phyloP scores from a whole-genome alignment of 352 stramenopile genomes.

The Phytophthora meadii region DNA sequence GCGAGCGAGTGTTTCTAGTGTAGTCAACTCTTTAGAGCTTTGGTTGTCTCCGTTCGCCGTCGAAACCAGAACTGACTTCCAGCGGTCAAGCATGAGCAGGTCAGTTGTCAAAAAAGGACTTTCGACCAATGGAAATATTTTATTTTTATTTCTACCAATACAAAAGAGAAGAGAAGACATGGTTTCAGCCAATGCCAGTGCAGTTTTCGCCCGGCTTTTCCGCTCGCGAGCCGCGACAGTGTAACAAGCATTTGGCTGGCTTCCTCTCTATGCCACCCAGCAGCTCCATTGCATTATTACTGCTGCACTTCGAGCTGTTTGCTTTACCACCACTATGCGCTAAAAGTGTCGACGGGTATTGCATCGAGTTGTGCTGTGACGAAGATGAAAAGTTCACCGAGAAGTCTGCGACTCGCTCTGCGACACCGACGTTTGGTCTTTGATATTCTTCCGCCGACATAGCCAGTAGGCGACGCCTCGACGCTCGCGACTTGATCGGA shows the following conservation, averaged over 20 bases:
- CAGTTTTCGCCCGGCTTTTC: conserved; percentile 5
- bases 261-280: conserved; percentile 7
- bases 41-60: conserved; percentile 28
- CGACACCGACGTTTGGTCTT: background rate
- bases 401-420: conserved; percentile 11
- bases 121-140: conserved; percentile 18
- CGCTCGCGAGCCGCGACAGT: background rate
- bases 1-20: too few relatives aligned
- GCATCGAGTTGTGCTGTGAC: conserved; percentile 1
- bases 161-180: background rate
- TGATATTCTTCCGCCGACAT: conserved; percentile 14
- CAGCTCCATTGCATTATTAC: background rate
- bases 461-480: background rate
- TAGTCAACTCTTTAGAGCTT: background rate
- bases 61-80: conserved; percentile 77
- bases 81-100: conserved; percentile 3
- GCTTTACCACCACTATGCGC: background rate
- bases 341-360: background rate
- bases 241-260: background rate
- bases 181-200: conserved; percentile 15
- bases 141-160: background rate
- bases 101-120: conserved; percentile 17
- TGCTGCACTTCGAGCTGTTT: too few relatives aligned
- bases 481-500: background rate
- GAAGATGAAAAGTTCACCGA: background rate